These are phyloP conservation scores for Vicia sativa DNA, from an alignment of 306 rosid genomes.

Conservation along the genomic window DNA sequence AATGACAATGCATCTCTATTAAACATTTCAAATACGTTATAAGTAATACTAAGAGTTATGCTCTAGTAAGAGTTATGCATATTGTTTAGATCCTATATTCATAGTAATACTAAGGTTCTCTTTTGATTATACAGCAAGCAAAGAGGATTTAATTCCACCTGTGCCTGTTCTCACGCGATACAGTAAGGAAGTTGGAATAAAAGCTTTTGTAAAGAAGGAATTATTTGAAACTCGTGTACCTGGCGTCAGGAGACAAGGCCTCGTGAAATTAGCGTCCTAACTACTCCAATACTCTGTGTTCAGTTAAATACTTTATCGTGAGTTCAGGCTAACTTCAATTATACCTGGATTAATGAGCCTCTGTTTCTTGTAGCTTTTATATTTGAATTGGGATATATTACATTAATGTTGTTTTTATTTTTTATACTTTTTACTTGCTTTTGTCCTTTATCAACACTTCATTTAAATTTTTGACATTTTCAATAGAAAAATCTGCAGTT, in stretches of 20 bases:
- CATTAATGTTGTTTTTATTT: conserved; percentile 33
- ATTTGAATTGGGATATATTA: not conserved
- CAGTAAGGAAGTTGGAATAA: conserved; percentile 89
- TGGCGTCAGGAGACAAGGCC: conserved; percentile 81
- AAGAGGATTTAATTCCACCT: conserved; percentile 91
- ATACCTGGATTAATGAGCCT: conserved; percentile 12
- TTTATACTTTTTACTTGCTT: conserved; percentile 1
- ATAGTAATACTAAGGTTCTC: conserved; percentile 33
- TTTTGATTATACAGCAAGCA: conserved; percentile 69
- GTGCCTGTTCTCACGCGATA: conserved; percentile 89
- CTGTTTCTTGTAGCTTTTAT: conserved; percentile 1
- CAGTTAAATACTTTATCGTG: conserved; percentile 89
- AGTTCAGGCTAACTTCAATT: conserved; percentile 50
- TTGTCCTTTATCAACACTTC: conserved; percentile 5
- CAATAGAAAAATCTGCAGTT: conserved; percentile 19
- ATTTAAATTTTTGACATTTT: conserved; percentile 13
- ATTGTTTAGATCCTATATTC: conserved; percentile 23
- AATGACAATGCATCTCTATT: not conserved
- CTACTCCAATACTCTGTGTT: conserved; percentile 87
- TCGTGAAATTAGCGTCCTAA: conserved; percentile 67
- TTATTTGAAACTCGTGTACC: conserved; percentile 83
- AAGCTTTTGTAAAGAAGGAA: conserved; percentile 98
- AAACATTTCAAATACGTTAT: conserved; percentile 7
- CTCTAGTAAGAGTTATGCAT: conserved; percentile 35
- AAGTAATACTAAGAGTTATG: no score